These are phyloP conservation scores for Yarrowia osloensis DNA, from an alignment of 805 yeast species.

Conservation along the genomic window DNA sequence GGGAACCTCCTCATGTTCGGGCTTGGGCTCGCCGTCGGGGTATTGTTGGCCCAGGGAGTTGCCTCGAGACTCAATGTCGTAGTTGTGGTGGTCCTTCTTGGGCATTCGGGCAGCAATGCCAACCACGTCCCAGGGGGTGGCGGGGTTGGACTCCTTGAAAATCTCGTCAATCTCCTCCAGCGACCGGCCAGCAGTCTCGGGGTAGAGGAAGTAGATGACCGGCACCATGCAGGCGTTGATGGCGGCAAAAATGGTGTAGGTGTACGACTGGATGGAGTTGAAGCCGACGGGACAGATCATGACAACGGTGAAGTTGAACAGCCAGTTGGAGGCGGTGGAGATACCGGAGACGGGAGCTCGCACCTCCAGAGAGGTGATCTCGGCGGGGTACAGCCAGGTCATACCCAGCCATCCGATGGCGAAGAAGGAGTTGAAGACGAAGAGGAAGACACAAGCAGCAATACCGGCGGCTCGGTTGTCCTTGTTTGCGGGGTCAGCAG, in stretches of 20 bases:
- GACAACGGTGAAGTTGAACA: conserved; percentile 21
- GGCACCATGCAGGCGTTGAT: conserved; percentile 29
- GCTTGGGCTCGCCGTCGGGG: conserved; percentile 22
- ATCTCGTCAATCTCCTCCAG: conserved; percentile 29
- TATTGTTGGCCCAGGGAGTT: conserved; percentile 14
- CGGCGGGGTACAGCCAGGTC: conserved; percentile 29
- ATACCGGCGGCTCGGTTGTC: conserved; percentile 19
- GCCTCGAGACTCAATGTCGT: conserved; percentile 24
- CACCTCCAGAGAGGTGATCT: conserved; percentile 19
- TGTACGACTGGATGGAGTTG: conserved; percentile 22
- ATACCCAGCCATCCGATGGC: conserved; percentile 30
- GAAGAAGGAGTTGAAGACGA: conserved; percentile 28
- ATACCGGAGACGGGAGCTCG: conserved; percentile 24
- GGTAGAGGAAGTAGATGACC: conserved; percentile 24
- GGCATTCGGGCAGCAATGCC: conserved; percentile 44
- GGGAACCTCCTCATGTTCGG: conserved; percentile 21
- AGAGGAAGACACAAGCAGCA: conserved; percentile 25
- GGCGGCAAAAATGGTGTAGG: conserved; percentile 25
- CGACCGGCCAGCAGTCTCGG: conserved; percentile 31
- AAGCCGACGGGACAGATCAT: conserved; percentile 28
- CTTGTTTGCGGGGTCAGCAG: conserved; percentile 34
- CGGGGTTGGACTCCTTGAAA: conserved; percentile 39
- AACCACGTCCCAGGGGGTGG: conserved; percentile 50
- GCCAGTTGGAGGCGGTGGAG: conserved; percentile 21
- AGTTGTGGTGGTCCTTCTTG: conserved; percentile 24